Conservation (phyloP, 306 rosid genomes). For the Oxytropis ochrocephala region DNA sequence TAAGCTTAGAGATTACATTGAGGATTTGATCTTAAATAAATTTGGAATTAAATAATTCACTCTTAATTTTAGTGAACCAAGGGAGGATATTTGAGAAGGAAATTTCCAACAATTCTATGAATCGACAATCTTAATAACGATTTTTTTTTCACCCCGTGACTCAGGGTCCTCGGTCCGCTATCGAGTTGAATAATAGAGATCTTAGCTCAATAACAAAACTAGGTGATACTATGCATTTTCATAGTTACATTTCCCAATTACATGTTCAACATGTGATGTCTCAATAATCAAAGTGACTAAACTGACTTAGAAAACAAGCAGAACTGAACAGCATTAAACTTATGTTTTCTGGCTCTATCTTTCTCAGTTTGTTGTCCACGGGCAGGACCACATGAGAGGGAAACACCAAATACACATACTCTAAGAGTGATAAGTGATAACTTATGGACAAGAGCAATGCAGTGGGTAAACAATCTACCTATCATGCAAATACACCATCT, state of each 20-base stretch:
- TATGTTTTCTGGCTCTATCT: neutral
- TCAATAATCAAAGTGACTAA: constrained; percentile 11
- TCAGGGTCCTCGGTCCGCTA: no score
- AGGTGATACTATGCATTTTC: neutral
- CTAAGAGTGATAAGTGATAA: neutral
- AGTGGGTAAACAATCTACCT: neutral
- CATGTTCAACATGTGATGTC: constrained; percentile 9
- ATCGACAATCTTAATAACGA: no score
- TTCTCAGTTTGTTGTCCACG: neutral
- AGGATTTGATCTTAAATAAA: no score
- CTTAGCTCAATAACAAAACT: no score
- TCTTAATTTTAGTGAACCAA: no score
- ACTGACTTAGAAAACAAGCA: constrained; percentile 8
- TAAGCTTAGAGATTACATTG: no score
- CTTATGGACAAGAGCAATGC: neutral
- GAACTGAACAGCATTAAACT: constrained; percentile 9
- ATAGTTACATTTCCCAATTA: neutral
- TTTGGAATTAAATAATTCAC: no score
- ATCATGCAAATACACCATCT: constrained; percentile 2
- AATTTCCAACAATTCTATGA: no score
- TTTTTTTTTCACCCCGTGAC: no score
- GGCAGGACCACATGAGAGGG: neutral
- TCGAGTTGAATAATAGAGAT: no score
- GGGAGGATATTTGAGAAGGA: no score
- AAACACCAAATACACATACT: neutral